These are phyloP conservation scores for Coemansia sp. DNA, from an alignment of 192 early-diverging fungal genomes.

Conservation along the genomic window DNA sequence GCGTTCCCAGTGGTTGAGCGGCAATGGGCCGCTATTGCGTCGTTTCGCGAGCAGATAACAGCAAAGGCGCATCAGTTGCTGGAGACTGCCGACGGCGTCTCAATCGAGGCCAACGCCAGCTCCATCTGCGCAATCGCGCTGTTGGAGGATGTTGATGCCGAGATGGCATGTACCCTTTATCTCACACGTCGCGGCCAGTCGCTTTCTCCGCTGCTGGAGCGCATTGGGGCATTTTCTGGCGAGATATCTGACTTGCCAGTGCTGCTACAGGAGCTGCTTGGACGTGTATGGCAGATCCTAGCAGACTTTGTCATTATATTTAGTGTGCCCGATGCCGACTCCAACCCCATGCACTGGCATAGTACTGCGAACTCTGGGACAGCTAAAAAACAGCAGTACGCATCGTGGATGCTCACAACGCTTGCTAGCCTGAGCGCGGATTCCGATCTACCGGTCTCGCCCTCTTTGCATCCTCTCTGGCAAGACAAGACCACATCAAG, in stretches of 20 bases:
- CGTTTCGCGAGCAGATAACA: conserved; percentile 37
- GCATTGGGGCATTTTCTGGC: background rate
- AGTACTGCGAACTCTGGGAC: background rate
- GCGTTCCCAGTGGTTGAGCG: conserved; percentile 51
- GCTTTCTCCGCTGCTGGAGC: conserved; percentile 23
- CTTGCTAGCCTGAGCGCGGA: conserved; percentile 47
- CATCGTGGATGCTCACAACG: conserved; percentile 41
- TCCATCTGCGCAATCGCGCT: conserved; percentile 41
- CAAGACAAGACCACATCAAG: background rate
- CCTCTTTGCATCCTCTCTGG: conserved; percentile 11
- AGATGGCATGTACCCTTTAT: conserved; percentile 40
- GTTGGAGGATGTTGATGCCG: conserved; percentile 41
- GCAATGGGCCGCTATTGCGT: conserved; percentile 37
- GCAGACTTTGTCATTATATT: conserved; percentile 34
- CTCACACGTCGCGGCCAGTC: conserved; percentile 36
- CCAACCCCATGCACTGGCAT: background rate
- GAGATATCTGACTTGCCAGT: background rate
- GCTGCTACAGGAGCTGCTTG: conserved; percentile 28
- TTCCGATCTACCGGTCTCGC: conserved; percentile 30
- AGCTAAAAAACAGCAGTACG: conserved; percentile 5
- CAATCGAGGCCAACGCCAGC: conserved; percentile 16
- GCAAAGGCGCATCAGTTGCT: conserved; percentile 24
- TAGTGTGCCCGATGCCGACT: conserved; percentile 14
- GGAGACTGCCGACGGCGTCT: conserved; percentile 1
- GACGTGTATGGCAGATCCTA: conserved; percentile 22